Evolutionary conservation across 345 rosid genomes (phyloP), one percentile per base, ranked within the genome.

Genomic region (Hypericum androsaemum): DNA sequence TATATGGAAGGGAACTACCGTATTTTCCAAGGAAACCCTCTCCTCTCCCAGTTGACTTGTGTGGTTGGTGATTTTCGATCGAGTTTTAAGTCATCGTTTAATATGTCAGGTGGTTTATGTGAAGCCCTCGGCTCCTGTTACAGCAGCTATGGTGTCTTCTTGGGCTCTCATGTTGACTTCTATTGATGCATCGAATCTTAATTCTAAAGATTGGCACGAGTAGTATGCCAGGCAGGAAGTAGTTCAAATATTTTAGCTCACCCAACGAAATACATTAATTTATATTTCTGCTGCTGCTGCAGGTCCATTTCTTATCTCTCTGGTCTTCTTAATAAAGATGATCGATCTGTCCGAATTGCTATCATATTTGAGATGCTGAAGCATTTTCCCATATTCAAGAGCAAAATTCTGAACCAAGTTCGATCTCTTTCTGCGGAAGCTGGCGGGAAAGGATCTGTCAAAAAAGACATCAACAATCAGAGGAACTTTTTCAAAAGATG

Each of bases 161-260:
- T 92, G 97, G 99, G 74, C 97, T 50, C 88, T 88, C 76, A 87
- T 92, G 62, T 74, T 88, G 52, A 81, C 98, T 56, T 73, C 88
- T 42, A 50, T 80, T 69, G 72, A 77, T 36, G 75, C 63, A 38
- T 69, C 77, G 77, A 64, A 56, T 0, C 76, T 80, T 39, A 71
- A 76, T 62, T 71, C 88, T 50, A 92, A 86, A 77, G 54, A 73
- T 53, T 83, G 90, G 88, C 95, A 64, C 66, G 86, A 83, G 99
- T 92, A 77, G 89, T 59, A 13, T 38, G 56, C n/a, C n/a, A n/a
- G n/a, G n/a, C 15, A 39, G 10, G 38, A 43, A 37, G 49, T 48
- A 32, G 39, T 50, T 32, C 12, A 0, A 6, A 39, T 40, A 10
- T 5, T 1, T 22, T 22, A 1, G 32, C 32, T 22, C 4, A 22